A percentile compares a stretch with the other conserved stretches of the same genome.
Evolutionary conservation across 2,329 filamentous ascomycete species (phyloP).

Genomic region (Calonectria hongkongensis): DNA sequence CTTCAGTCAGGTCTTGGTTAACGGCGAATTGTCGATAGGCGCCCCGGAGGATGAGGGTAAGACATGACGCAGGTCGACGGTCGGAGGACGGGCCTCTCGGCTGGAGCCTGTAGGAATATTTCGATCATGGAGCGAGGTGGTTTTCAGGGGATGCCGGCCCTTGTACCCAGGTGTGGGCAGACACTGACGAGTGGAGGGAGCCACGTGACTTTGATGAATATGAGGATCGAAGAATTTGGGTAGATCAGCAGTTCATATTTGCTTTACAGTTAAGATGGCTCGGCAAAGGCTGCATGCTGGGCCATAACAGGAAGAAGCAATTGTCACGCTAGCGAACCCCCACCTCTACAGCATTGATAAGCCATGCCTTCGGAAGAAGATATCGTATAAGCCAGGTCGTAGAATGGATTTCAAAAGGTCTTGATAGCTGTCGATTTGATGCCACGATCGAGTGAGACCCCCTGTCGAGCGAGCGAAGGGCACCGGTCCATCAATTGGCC

Average conservation of each 20-base stretch:
- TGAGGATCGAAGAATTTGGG: background rate
- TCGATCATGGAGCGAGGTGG: constrained; percentile 7
- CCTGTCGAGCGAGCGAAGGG: background rate
- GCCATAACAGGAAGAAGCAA: background rate
- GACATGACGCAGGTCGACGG: background rate
- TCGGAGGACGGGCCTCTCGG: background rate
- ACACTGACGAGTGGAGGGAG: background rate
- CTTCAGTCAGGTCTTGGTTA: constrained; percentile 6
- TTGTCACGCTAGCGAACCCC: background rate
- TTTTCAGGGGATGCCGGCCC: constrained; percentile 10
- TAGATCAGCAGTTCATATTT: background rate
- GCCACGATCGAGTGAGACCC: background rate
- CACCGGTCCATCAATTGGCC: constrained; percentile 19
- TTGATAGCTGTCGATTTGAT: constrained; percentile 1
- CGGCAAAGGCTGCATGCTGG: background rate
- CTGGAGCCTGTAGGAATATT: background rate
- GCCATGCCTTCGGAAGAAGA: background rate
- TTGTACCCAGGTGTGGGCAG: background rate
- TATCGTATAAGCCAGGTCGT: background rate
- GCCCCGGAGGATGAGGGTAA: background rate
- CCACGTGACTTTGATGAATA: background rate
- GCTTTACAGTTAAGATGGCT: background rate
- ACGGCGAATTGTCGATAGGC: constrained; percentile 18
- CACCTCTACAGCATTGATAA: background rate
- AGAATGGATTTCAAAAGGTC: background rate